Base-by-base conservation (phyloP, 139 green algal species). In the Coccomyxa sp. region DNA sequence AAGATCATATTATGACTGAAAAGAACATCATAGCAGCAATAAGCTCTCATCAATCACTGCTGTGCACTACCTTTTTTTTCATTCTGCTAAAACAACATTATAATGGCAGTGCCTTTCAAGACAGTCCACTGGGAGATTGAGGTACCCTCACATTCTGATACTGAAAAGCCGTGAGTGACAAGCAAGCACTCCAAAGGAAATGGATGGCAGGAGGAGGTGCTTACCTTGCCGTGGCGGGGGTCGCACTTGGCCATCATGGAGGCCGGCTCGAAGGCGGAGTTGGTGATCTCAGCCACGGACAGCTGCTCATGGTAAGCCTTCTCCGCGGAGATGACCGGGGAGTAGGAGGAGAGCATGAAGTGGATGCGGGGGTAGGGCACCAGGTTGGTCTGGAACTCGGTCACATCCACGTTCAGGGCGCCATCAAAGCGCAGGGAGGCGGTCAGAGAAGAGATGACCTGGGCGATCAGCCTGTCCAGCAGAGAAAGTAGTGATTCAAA, bases 301-400 rank as follows among this genome's bases (percentile, higher is more conserved):
- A 98, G 95, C 94, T 98, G 96, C 95, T 99, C 96, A 87, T 98
- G 96, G 93, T 98, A 98, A 45, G 96, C 96, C 93, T 99, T 99
- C 95, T 99, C 96, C 57, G 96, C 95, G n/a, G 91, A 97, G 91
- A 99, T 98, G 80, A 99, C 95, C 28, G 96, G 96, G 18, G 96
- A 96, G 89, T 98, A 99, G 58, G 94, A 98, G 66, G 93, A 97
- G 71, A 99, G 94, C 96, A 99, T 97, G 91, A 99, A 99, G 95
- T 99, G 96, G 90, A 99, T 99, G 84, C 96, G 94, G 58, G 96
- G 96, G 92, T 98, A 99, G 78, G 96, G 96, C 90, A 99, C 96
- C 91, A 99, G 90, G 93, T 99, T 99, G 91, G 95, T 98, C 94
- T 99, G 92, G 94, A 99, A 99, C 93, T 98, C 96, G 71, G 95